Conservation (phyloP, 805 yeast genomes). For the Candida tammaniensis region DNA sequence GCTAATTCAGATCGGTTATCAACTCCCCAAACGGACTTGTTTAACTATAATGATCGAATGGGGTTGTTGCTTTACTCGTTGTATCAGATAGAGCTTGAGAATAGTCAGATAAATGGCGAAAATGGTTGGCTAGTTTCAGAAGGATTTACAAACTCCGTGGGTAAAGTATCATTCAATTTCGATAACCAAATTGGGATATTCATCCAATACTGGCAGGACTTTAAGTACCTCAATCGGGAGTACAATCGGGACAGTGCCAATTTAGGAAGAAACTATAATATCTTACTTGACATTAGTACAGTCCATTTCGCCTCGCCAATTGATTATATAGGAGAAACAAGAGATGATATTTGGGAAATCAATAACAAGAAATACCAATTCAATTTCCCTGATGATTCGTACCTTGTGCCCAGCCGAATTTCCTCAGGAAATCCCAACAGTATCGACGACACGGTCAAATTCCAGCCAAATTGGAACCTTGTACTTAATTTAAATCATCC, state of each 20-base stretch:
- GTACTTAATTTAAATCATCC: slow-evolving; percentile 23
- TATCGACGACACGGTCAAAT: slow-evolving; percentile 5
- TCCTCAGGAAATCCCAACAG: background rate
- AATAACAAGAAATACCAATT: slow-evolving; percentile 17
- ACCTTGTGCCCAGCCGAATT: slow-evolving; percentile 2
- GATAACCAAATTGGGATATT: slow-evolving; percentile 29
- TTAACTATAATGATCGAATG: slow-evolving; percentile 27
- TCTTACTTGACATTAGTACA: slow-evolving; percentile 21
- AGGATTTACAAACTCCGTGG: slow-evolving; percentile 26
- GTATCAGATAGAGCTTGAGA: slow-evolving; percentile 19
- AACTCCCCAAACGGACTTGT: slow-evolving; percentile 27
- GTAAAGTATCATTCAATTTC: slow-evolving; percentile 28
- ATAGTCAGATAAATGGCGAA: slow-evolving; percentile 5
- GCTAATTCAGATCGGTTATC: slow-evolving; percentile 35
- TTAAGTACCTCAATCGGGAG: slow-evolving; percentile 24
- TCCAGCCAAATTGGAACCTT: slow-evolving; percentile 21
- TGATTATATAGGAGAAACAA: slow-evolving; percentile 21
- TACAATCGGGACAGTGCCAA: slow-evolving; percentile 8
- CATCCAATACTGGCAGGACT: slow-evolving; percentile 36
- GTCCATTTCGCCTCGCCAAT: slow-evolving; percentile 8
- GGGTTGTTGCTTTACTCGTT: slow-evolving; percentile 27
- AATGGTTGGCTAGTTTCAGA: slow-evolving; percentile 18
- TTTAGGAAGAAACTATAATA: slow-evolving; percentile 18
- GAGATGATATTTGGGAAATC: slow-evolving; percentile 22
- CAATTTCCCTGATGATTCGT: slow-evolving; percentile 13